Evolutionary conservation across 192 early-diverging fungal species (phyloP).

Genomic region (Podila minutissima): DNA sequence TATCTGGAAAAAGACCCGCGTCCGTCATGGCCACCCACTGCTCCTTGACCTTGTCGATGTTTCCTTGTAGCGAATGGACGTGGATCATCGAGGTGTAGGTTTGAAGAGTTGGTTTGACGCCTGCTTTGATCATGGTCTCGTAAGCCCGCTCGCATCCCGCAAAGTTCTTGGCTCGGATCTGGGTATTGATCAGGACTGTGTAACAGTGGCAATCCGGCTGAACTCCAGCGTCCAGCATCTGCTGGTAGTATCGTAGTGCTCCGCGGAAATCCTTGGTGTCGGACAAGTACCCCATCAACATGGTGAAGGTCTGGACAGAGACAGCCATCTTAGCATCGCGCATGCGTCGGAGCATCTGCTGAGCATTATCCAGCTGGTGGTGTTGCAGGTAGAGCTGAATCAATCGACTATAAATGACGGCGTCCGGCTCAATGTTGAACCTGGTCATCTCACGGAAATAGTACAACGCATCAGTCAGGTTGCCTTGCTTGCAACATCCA

Average conservation of each 20-base stretch:
- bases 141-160: constrained; percentile 9
- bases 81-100: constrained; percentile 30
- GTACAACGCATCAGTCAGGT: constrained; percentile 23
- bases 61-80: constrained; percentile 21
- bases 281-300: constrained; percentile 41
- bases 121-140: constrained; percentile 22
- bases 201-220: constrained; percentile 37
- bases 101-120: constrained; percentile 17
- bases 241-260: constrained; percentile 34
- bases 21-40: constrained; percentile 30
- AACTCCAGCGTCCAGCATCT: constrained; percentile 40
- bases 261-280: constrained; percentile 9
- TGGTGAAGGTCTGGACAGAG: constrained; percentile 47
- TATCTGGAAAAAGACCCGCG: constrained; percentile 28
- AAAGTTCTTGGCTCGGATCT: constrained; percentile 28
- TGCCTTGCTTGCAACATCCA: constrained; percentile 27
- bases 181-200: constrained; percentile 36
- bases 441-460: constrained; percentile 45
- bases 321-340: constrained; percentile 12
- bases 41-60: constrained; percentile 24
- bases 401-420: constrained; percentile 25
- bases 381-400: constrained; percentile 43
- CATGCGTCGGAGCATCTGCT: constrained; percentile 40
- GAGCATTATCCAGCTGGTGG: constrained; percentile 33
- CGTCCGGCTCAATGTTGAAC: constrained; percentile 23